Evolutionary conservation across 306 rosid species (phyloP).

Genomic region (Vigna angularis): DNA sequence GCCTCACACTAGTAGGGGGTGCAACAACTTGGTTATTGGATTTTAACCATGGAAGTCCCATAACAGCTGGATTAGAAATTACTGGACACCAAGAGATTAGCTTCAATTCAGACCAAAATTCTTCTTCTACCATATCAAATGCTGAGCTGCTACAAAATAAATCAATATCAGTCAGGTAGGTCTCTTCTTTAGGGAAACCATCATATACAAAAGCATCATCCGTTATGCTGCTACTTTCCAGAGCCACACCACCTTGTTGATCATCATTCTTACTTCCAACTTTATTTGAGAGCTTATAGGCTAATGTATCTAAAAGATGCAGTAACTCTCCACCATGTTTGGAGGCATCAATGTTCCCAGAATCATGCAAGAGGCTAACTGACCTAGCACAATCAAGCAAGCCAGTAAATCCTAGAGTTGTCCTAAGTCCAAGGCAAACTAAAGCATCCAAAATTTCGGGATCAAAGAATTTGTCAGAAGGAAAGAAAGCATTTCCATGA

Average conservation of each 20-base stretch:
- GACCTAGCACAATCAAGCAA: conserved; percentile 95
- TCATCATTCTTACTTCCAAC: conserved; percentile 56
- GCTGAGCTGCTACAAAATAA: conserved; percentile 52
- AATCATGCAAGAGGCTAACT: conserved; percentile 71
- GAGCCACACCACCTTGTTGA: conserved; percentile 45
- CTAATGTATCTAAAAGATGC: conserved; percentile 65
- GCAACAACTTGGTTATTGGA: conserved; percentile 66
- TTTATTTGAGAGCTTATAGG: conserved; percentile 61
- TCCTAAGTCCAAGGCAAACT: conserved; percentile 83
- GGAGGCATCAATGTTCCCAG: conserved; percentile 59
- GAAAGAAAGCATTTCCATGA: conserved; percentile 74
- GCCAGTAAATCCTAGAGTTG: conserved; percentile 84
- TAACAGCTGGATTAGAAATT: conserved; percentile 69
- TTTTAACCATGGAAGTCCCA: conserved; percentile 90
- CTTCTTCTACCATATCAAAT: conserved; percentile 75
- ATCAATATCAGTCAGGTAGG: conserved; percentile 45
- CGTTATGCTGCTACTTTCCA: conserved; percentile 34
- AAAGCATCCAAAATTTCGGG: conserved; percentile 74
- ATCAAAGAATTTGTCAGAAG: conserved; percentile 77
- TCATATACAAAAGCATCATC: conserved; percentile 47
- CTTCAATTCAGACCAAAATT: conserved; percentile 91
- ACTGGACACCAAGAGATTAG: conserved; percentile 91
- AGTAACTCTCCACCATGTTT: conserved; percentile 68
- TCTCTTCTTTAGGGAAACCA: conserved; percentile 50
- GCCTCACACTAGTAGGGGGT: conserved; percentile 75